Evolutionary conservation across 2,329 filamentous ascomycete species (phyloP), one percentile per base, ranked within the genome.

Genomic region (Dendrostoma leiphaemia): DNA sequence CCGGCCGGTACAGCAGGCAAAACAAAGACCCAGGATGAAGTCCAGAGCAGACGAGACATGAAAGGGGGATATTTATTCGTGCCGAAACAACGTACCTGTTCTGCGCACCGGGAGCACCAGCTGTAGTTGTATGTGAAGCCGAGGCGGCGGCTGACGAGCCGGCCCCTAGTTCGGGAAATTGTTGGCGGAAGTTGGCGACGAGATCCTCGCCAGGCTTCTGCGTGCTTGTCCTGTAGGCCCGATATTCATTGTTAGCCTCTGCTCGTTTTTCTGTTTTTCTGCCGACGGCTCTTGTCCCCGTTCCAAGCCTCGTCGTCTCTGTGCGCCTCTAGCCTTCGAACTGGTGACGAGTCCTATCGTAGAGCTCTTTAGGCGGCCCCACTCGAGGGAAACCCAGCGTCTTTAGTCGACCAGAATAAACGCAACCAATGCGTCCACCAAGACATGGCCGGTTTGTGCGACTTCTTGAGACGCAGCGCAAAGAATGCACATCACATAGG

Each of bases 181-280:
- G 86, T 65, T 90, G 84, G 70, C 89, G 89, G 74, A 96, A 96
- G 69, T 84, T 86, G 72, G 85, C 85, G 69, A 94, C 85, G 67
- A 96, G 81, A 65, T 92, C 90, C 67, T 92, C 89, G 69, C 84
- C 86, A 53, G 91, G 91, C 76, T 96, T 96, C 71, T 91, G 89
- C 53, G 89, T 85, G 70, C 83, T 91, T 66, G 83, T 89, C 74
- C 87, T 90, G 62, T 54, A 37, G 17, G 28, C 17, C 28, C 47
- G 10, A 23, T 19, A 50, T 21, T 8, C 29, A 4, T 5, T n/a
- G 31, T 51, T 54, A 56, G 54, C 47, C n/a, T 45, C 21, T 35
- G 35, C 9, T 34, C 38, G 12, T 8, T 44, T 52, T 15, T 44
- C 29, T 49, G 29, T 38, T 17, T 38, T 41, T 37, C 21, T 26